Base-by-base conservation (phyloP, 345 rosid species). In the Reutealis trisperma region DNA sequence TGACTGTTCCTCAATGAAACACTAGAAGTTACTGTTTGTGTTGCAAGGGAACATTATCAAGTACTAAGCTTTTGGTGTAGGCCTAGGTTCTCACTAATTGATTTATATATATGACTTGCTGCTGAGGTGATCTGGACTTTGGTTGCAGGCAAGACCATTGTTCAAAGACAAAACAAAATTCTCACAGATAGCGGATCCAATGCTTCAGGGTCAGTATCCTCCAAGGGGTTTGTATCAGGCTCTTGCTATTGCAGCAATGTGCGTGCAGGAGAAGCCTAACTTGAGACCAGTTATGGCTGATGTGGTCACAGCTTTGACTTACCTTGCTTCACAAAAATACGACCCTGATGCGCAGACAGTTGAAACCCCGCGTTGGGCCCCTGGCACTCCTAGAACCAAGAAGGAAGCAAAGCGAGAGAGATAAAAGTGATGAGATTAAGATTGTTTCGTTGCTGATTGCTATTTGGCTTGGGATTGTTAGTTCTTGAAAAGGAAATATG, bases 241-340 rank as follows among this genome's bases (percentile, higher is more conserved):
- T 4, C 89, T 94, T 51, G 98, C 97, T 21, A 89, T 94, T 6
- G 89, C 98, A 58, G 97, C 98, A 47, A 93, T 94, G 97, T 94
- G 98, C 11, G 93, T 94, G 34, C 98, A 94, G 75, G 98, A 94
- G 65, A 93, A 93, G 81, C 94, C 98, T 13, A 88, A 83, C 63
- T 85, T 89, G 90, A 84, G 98, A 57, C 98, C 98, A 0, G 86
- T 77, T 22, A 89, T 88, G 76, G 81, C 89, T 1, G 97, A 94
- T 80, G 98, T 94, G 27, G 97, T 94, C 60, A 80, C 80, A 78
- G 98, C 98, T 34, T 86, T 94, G 64, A 86, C 80, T 82, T 94
- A 86, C 81, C 91, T 94, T 59, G 93, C 97, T 12, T 85, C 90
- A 41, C 93, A 93, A 45, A 84, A 80, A 22, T 87, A 87, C 52